phyloP scores from a whole-genome alignment of 164 flowering plant species.

The Stephania cephalantha region DNA sequence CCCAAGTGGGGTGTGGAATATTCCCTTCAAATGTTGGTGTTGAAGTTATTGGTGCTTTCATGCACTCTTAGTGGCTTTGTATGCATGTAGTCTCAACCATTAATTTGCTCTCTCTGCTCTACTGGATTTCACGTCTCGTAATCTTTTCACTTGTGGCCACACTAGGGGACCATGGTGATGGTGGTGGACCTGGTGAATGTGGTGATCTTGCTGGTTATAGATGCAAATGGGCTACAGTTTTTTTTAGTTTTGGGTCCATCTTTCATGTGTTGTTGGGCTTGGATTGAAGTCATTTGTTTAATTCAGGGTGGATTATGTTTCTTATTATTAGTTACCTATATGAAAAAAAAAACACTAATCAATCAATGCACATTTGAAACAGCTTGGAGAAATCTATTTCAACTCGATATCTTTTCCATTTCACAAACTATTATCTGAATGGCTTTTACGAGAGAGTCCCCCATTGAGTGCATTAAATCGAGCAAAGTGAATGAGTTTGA shows the following conservation, averaged over 20 bases:
- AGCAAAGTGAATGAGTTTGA: too few relatives aligned
- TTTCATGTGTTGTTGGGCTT: background rate
- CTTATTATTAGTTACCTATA: too few relatives aligned
- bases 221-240: background rate
- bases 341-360: too few relatives aligned
- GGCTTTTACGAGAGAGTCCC: too few relatives aligned
- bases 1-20: conserved; percentile 1
- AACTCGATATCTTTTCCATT: too few relatives aligned
- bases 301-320: background rate
- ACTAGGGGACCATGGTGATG: background rate
- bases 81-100: background rate
- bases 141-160: background rate
- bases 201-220: background rate
- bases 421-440: too few relatives aligned
- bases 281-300: background rate
- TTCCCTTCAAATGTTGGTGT: background rate
- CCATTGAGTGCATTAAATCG: too few relatives aligned
- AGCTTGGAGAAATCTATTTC: too few relatives aligned
- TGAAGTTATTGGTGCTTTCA: background rate
- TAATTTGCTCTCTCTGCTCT: background rate
- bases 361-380: too few relatives aligned
- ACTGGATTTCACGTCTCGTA: background rate
- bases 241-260: background rate
- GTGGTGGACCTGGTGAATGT: background rate
- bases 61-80: background rate